Conservation (phyloP, 495 filamentous ascomycete genomes). For the Aspergillus nanangensis region DNA sequence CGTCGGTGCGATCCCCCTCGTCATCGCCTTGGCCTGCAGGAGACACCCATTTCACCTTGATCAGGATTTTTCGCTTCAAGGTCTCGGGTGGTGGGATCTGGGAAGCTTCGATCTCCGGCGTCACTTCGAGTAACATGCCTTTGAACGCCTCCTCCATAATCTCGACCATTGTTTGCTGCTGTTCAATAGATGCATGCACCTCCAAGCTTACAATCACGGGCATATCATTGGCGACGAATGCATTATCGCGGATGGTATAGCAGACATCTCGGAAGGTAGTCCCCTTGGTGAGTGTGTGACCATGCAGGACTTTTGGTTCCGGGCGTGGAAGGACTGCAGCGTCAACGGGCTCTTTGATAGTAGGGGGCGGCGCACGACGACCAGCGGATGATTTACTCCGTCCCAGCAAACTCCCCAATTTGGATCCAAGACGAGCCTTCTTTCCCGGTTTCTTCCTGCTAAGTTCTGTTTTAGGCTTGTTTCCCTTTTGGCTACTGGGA, state of each 20-base stretch:
- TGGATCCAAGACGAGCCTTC: no score
- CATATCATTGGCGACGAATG: slow-evolving; percentile 68
- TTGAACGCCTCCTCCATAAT: slow-evolving; percentile 82
- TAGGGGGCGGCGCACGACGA: no score
- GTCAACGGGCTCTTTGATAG: slow-evolving; percentile 20
- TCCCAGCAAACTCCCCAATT: slow-evolving; percentile 20
- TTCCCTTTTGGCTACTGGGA: slow-evolving; percentile 11
- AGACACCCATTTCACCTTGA: slow-evolving; percentile 78
- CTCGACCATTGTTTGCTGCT: slow-evolving; percentile 84
- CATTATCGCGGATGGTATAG: slow-evolving; percentile 68
- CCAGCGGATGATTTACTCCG: no score
- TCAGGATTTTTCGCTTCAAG: slow-evolving; percentile 71
- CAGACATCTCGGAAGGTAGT: slow-evolving; percentile 83
- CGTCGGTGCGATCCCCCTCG: slow-evolving; percentile 20
- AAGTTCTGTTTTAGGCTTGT: slow-evolving; percentile 16
- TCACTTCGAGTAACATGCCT: slow-evolving; percentile 59
- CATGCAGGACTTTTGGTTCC: slow-evolving; percentile 82
- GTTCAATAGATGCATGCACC: slow-evolving; percentile 71
- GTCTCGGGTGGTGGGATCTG: slow-evolving; percentile 61
- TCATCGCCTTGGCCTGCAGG: slow-evolving; percentile 27
- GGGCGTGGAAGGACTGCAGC: slow-evolving; percentile 28
- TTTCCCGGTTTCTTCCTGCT: slow-evolving; percentile 10
- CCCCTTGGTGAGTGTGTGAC: slow-evolving; percentile 84
- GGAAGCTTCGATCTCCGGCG: slow-evolving; percentile 41
- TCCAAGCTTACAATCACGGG: slow-evolving; percentile 89